Conservation (phyloP, 164 flowering plant genomes). For the Berberis vulgaris region DNA sequence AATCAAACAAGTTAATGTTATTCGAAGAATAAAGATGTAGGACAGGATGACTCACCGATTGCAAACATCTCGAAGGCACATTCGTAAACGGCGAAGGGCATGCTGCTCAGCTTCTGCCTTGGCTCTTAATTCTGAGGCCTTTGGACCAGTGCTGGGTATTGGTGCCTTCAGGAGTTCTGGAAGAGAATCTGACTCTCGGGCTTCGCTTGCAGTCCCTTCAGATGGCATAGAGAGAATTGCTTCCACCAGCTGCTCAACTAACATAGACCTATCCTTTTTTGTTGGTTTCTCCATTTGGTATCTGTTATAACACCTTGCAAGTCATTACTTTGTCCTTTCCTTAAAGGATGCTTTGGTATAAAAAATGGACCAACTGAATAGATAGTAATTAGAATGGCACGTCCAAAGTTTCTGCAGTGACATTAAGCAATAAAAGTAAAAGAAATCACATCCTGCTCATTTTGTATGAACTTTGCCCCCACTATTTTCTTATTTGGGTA, state of each 20-base stretch:
- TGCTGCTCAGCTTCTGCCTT: slow-evolving; percentile 98
- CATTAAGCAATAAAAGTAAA: too few relatives aligned
- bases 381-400: too few relatives aligned
- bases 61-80: slow-evolving; percentile 98
- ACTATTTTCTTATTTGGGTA: too few relatives aligned
- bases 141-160: slow-evolving; percentile 70
- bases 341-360: too few relatives aligned
- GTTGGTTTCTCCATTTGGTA: slow-evolving; percentile 57
- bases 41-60: slow-evolving; percentile 48
- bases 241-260: slow-evolving; percentile 65
- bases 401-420: too few relatives aligned
- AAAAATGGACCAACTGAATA: too few relatives aligned
- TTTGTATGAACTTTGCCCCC: too few relatives aligned
- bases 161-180: slow-evolving; percentile 91
- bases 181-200: slow-evolving; percentile 32
- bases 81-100: slow-evolving; percentile 90
- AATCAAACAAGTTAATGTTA: neutral
- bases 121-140: slow-evolving; percentile 81
- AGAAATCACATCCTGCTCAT: too few relatives aligned
- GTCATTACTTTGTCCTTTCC: too few relatives aligned
- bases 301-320: slow-evolving; percentile 27
- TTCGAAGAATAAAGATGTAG: neutral
- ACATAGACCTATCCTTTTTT: slow-evolving; percentile 59
- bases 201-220: slow-evolving; percentile 29
- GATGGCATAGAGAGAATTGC: slow-evolving; percentile 64